A percentile compares a stretch with the other conserved stretches of the same genome.
Evolutionary conservation across 495 filamentous ascomycete genomes (phyloP).

Genomic region (Penicillium longicatenatum): DNA sequence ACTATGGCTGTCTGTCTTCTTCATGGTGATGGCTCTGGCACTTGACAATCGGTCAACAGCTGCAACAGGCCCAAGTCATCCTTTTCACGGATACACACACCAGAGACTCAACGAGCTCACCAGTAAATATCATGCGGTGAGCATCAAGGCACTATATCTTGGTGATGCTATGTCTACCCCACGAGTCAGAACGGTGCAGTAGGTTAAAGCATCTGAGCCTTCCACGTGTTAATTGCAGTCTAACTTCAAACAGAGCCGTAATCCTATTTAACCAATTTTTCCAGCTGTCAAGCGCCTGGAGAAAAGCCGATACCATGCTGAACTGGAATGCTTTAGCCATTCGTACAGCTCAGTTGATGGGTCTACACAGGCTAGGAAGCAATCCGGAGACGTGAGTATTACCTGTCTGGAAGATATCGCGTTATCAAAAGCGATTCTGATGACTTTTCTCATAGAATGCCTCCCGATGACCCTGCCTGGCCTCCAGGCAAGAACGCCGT

Average conservation of each 20-base stretch:
- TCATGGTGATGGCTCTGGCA: constrained; percentile 1
- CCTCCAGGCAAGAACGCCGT: constrained; percentile 2
- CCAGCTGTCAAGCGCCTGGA: constrained; percentile 1
- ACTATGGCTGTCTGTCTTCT: constrained; percentile 2
- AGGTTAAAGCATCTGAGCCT: background rate
- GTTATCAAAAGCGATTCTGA: background rate
- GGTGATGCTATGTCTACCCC: constrained; percentile 1
- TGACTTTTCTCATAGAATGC: background rate
- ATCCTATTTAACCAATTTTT: constrained; percentile 1
- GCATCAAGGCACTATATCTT: constrained; percentile 4
- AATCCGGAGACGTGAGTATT: background rate
- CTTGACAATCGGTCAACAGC: constrained; percentile 1
- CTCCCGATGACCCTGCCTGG: constrained; percentile 3
- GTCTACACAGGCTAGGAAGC: background rate
- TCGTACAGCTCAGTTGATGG: constrained; percentile 1
- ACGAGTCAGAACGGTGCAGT: constrained; percentile 2
- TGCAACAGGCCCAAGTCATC: background rate
- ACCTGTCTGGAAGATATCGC: too few relatives aligned
- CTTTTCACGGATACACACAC: constrained; percentile 1
- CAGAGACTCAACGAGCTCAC: background rate
- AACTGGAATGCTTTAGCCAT: constrained; percentile 4
- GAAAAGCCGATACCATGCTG: constrained; percentile 4
- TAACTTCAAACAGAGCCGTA: background rate
- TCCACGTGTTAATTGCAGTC: background rate
- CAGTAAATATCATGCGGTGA: constrained; percentile 1